These are phyloP conservation scores for Cordyceps cateniannulata DNA, from an alignment of 2,329 filamentous ascomycete species.

Conservation along the genomic window DNA sequence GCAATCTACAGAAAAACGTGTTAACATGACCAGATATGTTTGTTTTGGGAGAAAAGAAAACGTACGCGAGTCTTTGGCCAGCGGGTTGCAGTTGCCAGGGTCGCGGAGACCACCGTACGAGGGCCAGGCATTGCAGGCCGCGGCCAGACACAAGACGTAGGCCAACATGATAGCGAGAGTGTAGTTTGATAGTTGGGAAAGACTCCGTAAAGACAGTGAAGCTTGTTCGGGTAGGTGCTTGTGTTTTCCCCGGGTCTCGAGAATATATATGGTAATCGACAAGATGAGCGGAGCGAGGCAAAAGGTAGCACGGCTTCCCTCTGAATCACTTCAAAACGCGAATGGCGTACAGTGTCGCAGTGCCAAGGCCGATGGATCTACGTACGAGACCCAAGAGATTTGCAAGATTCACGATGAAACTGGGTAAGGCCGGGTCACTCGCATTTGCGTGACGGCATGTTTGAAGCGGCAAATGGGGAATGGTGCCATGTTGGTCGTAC, in stretches of 20 bases:
- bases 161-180: neutral
- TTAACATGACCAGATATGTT: too few relatives aligned
- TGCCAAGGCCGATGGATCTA: neutral
- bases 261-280: neutral
- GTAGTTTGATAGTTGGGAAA: neutral
- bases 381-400: neutral
- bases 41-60: neutral
- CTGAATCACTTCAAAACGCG: conserved; percentile 6
- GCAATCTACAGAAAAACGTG: conserved; percentile 36
- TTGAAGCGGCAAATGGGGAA: neutral
- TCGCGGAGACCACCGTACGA: conserved; percentile 10
- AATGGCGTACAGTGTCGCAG: neutral
- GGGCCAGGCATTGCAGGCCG: conserved; percentile 2
- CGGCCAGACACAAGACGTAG: neutral
- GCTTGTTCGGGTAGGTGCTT: neutral
- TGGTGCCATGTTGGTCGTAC: neutral
- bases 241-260: neutral
- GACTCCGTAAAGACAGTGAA: neutral
- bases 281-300: neutral
- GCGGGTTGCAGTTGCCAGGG: conserved; percentile 15
- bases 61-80: conserved; percentile 21
- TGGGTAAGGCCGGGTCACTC: neutral
- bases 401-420: conserved; percentile 4
- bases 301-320: neutral
- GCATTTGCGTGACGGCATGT: neutral